These are phyloP conservation scores for Penicillium sp. DNA, from an alignment of 2,329 filamentous ascomycete genomes.

Conservation along the genomic window DNA sequence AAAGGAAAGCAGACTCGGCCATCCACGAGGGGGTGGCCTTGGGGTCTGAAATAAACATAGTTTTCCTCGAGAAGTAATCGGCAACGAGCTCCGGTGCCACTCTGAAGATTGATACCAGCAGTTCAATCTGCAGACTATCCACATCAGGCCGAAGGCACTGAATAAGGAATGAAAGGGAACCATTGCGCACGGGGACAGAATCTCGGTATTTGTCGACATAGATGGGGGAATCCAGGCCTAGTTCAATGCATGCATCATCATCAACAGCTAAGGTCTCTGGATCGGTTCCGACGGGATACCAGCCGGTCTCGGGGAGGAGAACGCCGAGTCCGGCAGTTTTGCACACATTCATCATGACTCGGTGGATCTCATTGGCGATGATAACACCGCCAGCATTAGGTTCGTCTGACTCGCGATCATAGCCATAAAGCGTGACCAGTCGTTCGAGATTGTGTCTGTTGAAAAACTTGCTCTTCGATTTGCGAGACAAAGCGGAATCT, in stretches of 20 bases:
- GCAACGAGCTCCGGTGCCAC: conserved; percentile 82
- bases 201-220: conserved; percentile 68
- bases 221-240: conserved; percentile 67
- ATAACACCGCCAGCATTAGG: conserved; percentile 44
- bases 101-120: conserved; percentile 76
- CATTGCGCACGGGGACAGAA: conserved; percentile 74
- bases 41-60: conserved; percentile 80
- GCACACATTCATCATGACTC: conserved; percentile 73
- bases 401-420: conserved; percentile 50
- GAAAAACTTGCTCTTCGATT: conserved; percentile 72
- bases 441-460: conserved; percentile 71
- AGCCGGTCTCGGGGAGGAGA: conserved; percentile 73
- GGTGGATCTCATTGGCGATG: conserved; percentile 69
- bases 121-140: conserved; percentile 74
- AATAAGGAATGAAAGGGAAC: conserved; percentile 73
- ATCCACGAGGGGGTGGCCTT: conserved; percentile 94
- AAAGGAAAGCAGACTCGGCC: conserved; percentile 85
- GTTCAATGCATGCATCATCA: conserved; percentile 55
- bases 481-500: conserved; percentile 70
- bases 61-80: conserved; percentile 80
- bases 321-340: conserved; percentile 72
- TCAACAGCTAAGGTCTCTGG: conserved; percentile 54
- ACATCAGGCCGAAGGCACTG: conserved; percentile 80
- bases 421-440: conserved; percentile 69
- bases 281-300: conserved; percentile 73